Conservation (phyloP, 1,284 basidiomycete species). For the Ceratobasidium sp. region DNA sequence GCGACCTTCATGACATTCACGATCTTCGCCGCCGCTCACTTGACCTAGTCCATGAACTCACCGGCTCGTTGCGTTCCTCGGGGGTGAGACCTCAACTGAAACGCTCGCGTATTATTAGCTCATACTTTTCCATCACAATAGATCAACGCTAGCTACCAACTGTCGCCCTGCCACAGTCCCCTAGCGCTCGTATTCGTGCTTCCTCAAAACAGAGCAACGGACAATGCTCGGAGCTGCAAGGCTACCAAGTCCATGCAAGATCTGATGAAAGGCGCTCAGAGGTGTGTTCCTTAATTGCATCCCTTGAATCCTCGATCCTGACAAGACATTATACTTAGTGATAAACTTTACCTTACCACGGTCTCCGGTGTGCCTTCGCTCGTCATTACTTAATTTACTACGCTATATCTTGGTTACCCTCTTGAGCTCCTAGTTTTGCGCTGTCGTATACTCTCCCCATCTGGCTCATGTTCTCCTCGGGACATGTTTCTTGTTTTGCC, state of each 20-base stretch:
- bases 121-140: constrained; percentile 10
- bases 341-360: constrained; percentile 56
- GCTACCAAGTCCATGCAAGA: constrained; percentile 50
- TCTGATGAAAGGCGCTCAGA: constrained; percentile 57
- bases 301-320: constrained; percentile 14
- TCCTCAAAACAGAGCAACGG: constrained; percentile 48
- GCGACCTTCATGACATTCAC: constrained; percentile 66
- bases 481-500: constrained; percentile 13
- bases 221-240: constrained; percentile 50
- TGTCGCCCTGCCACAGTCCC: constrained; percentile 45
- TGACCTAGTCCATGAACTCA: constrained; percentile 67
- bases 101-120: constrained; percentile 1
- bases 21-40: constrained; percentile 67
- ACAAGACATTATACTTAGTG: constrained; percentile 23
- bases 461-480: not conserved
- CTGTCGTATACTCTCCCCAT: constrained; percentile 10
- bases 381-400: constrained; percentile 58
- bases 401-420: constrained; percentile 26
- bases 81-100: constrained; percentile 58
- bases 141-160: constrained; percentile 45
- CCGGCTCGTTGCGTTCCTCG: constrained; percentile 64
- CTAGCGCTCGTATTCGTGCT: constrained; percentile 44
- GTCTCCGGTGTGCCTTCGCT: constrained; percentile 62
- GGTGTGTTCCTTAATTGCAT: constrained; percentile 53
- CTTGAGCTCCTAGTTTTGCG: constrained; percentile 24